These are phyloP conservation scores for Trichoderma breve DNA, from an alignment of 2,329 filamentous ascomycete species.

Conservation along the genomic window DNA sequence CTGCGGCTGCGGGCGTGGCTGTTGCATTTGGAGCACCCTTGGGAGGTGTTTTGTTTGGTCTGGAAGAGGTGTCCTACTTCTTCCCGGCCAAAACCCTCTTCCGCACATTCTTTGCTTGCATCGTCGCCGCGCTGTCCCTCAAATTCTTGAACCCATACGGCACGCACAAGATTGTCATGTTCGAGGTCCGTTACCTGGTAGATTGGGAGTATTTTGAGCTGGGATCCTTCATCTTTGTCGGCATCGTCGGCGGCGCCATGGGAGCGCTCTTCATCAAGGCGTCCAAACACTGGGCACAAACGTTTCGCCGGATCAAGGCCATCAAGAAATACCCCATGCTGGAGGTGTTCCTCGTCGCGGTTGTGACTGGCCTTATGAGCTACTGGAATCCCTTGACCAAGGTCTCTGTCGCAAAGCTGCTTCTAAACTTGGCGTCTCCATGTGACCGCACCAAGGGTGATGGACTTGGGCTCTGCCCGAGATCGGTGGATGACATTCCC, in stretches of 20 bases:
- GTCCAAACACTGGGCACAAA: constrained; percentile 82
- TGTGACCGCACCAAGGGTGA: constrained; percentile 70
- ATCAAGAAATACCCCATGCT: constrained; percentile 84
- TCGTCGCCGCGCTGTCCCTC: constrained; percentile 83
- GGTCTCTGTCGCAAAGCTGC: constrained; percentile 82
- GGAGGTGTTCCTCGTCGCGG: constrained; percentile 83
- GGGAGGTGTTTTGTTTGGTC: constrained; percentile 84
- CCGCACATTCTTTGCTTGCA: constrained; percentile 97
- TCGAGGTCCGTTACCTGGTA: constrained; percentile 83
- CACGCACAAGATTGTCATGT: constrained; percentile 93
- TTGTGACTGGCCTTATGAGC: constrained; percentile 78
- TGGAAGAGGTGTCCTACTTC: constrained; percentile 96
- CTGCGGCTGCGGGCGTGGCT: constrained; percentile 85
- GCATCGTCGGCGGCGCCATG: constrained; percentile 76
- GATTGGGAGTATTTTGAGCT: constrained; percentile 97
- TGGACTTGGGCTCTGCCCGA: constrained; percentile 74
- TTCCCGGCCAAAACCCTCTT: constrained; percentile 97
- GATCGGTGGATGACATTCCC: constrained; percentile 71
- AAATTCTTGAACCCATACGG: constrained; percentile 97
- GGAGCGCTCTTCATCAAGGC: constrained; percentile 97
- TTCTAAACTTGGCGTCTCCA: constrained; percentile 87
- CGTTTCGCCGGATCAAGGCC: constrained; percentile 74
- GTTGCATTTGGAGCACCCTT: constrained; percentile 89
- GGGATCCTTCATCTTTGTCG: constrained; percentile 78
- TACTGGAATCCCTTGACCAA: constrained; percentile 95